Evolutionary conservation across 805 yeast genomes (phyloP).

Genomic region (Peterozyma xylosa): DNA sequence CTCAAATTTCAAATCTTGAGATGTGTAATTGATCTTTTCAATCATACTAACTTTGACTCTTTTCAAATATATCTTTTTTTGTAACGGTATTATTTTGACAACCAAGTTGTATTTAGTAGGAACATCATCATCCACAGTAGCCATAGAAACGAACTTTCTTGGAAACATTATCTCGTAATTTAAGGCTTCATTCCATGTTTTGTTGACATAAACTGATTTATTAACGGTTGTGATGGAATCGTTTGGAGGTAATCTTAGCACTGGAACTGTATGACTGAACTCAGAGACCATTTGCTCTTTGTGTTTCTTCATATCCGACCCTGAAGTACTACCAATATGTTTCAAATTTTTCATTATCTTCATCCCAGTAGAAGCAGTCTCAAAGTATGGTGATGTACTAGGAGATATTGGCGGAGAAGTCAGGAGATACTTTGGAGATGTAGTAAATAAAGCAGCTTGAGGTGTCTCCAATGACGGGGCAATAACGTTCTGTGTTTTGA

Average conservation of each 20-base stretch:
- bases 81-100: constrained; percentile 59
- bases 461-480: constrained; percentile 21
- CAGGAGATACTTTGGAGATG: constrained; percentile 22
- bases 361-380: constrained; percentile 9
- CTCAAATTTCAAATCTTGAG: constrained; percentile 45
- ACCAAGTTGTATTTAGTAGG: constrained; percentile 42
- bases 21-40: constrained; percentile 58
- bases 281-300: constrained; percentile 7
- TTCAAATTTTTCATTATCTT: constrained; percentile 9
- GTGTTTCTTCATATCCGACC: neutral
- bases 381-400: constrained; percentile 12
- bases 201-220: constrained; percentile 70
- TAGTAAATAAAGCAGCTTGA: constrained; percentile 23
- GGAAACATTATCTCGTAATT: constrained; percentile 70
- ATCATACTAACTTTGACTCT: constrained; percentile 58
- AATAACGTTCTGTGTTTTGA: constrained; percentile 28
- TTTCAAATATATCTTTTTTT: constrained; percentile 53
- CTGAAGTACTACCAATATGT: neutral
- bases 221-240: constrained; percentile 51
- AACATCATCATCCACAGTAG: constrained; percentile 22
- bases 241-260: constrained; percentile 40
- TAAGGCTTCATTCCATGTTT: constrained; percentile 66
- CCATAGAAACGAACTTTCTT: constrained; percentile 57
- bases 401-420: neutral
- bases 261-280: constrained; percentile 10